phyloP scores from a whole-genome alignment of 1,139 yeast genomes.

The Yarrowia galli region DNA sequence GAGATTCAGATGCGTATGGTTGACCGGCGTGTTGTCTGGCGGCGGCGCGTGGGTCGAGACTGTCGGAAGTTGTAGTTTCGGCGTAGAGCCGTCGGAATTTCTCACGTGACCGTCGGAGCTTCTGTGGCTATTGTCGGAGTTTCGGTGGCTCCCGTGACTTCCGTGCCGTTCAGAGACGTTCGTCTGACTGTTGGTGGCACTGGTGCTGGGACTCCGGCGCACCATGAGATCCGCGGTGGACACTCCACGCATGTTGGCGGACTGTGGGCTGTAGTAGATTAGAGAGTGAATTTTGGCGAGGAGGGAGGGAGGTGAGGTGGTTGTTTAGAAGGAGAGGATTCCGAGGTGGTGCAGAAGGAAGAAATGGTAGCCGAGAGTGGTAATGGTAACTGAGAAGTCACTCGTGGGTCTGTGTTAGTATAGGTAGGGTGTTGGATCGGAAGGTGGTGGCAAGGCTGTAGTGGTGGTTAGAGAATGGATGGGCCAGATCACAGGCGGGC shows the following conservation, averaged over 20 bases:
- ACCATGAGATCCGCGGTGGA: conserved; percentile 16
- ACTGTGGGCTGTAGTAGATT: conserved; percentile 17
- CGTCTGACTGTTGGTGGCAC: conserved; percentile 8
- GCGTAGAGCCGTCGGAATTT: not conserved
- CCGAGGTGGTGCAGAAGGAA: too few species aligned
- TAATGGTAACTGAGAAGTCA: too few species aligned
- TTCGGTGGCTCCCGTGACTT: not conserved
- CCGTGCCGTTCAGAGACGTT: not conserved
- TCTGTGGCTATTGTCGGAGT: not conserved
- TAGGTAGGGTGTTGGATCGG: too few species aligned
- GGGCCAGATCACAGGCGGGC: too few species aligned
- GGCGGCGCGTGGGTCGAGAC: conserved; percentile 10
- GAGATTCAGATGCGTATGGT: conserved; percentile 8
- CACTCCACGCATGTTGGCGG: conserved; percentile 34
- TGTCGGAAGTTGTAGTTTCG: conserved; percentile 1
- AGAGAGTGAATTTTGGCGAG: conserved; percentile 28
- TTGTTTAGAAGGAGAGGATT: too few species aligned
- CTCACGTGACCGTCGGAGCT: not conserved
- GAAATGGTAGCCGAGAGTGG: too few species aligned
- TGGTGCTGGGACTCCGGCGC: conserved; percentile 6
- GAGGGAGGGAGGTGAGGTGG: not conserved
- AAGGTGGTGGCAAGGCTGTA: too few species aligned
- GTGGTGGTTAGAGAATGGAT: too few species aligned
- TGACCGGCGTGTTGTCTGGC: not conserved
- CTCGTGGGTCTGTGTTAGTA: too few species aligned